These are phyloP conservation scores for Salix exigua DNA, from an alignment of 345 rosid genomes.

Conservation along the genomic window DNA sequence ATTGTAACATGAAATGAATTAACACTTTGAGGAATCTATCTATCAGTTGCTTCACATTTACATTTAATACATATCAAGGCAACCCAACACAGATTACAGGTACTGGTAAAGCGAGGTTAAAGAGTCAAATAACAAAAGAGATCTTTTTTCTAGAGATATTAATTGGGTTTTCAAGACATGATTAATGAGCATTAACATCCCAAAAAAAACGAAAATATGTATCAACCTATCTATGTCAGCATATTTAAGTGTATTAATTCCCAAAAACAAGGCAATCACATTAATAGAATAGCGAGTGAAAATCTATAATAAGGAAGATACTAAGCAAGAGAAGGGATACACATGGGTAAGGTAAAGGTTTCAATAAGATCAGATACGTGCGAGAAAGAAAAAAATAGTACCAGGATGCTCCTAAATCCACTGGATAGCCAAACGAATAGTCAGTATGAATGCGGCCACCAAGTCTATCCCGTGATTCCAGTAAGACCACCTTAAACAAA, in stretches of 20 bases:
- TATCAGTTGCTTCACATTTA: not conserved
- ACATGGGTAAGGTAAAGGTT: not conserved
- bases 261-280: not conserved
- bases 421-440: constrained; percentile 85
- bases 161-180: not conserved
- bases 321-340: not conserved
- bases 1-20: not conserved
- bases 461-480: constrained; percentile 83
- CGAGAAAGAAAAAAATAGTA: constrained; percentile 11
- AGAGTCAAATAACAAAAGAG: not conserved
- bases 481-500: constrained; percentile 54
- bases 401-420: constrained; percentile 98
- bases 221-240: not conserved
- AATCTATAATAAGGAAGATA: not conserved
- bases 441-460: constrained; percentile 94
- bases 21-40: not conserved
- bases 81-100: not conserved
- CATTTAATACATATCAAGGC: not conserved
- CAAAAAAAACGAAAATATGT: not conserved
- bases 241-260: not conserved
- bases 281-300: not conserved
- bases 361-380: not conserved
- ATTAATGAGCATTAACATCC: not conserved
- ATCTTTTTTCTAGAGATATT: not conserved
- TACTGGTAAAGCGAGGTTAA: not conserved